Conservation (phyloP, 2,329 filamentous ascomycete genomes). For the Colletotrichum sp. region DNA sequence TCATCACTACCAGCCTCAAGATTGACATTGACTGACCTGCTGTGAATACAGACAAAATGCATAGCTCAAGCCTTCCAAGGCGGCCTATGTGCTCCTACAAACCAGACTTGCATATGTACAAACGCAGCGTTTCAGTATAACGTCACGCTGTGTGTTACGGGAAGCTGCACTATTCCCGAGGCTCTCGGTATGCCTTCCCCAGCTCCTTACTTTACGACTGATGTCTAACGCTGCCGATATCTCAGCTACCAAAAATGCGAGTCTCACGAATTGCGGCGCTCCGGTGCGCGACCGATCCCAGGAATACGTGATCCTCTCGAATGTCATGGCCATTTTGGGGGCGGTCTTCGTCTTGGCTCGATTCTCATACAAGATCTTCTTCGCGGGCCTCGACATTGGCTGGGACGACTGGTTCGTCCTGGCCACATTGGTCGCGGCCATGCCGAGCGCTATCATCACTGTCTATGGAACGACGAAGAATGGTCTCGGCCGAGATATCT, state of each 20-base stretch:
- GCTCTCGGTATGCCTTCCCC: constrained; percentile 12
- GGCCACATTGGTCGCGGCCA: constrained; percentile 26
- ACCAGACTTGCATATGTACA: constrained; percentile 27
- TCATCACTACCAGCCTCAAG: neutral
- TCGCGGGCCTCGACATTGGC: constrained; percentile 32
- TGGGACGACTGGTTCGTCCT: constrained; percentile 40
- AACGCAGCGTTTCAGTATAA: constrained; percentile 18
- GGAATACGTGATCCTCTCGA: constrained; percentile 33
- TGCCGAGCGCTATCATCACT: constrained; percentile 32
- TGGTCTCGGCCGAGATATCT: constrained; percentile 50
- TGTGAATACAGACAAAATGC: constrained; percentile 4
- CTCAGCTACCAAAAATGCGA: constrained; percentile 26
- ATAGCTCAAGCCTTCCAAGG: constrained; percentile 9
- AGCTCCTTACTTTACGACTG: neutral
- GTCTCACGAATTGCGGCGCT: constrained; percentile 26
- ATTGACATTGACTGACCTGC: neutral
- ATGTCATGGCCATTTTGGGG: constrained; percentile 34
- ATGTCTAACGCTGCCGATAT: neutral
- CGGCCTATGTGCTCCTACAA: constrained; percentile 22
- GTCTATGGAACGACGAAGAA: constrained; percentile 29
- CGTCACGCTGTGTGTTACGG: constrained; percentile 23
- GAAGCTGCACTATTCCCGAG: constrained; percentile 25
- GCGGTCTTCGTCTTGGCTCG: constrained; percentile 41
- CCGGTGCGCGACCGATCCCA: constrained; percentile 30
- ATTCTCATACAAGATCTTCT: constrained; percentile 35